These are phyloP conservation scores for Pseudogymnoascus sp. DNA, from an alignment of 2,329 filamentous ascomycete species.

Conservation along the genomic window DNA sequence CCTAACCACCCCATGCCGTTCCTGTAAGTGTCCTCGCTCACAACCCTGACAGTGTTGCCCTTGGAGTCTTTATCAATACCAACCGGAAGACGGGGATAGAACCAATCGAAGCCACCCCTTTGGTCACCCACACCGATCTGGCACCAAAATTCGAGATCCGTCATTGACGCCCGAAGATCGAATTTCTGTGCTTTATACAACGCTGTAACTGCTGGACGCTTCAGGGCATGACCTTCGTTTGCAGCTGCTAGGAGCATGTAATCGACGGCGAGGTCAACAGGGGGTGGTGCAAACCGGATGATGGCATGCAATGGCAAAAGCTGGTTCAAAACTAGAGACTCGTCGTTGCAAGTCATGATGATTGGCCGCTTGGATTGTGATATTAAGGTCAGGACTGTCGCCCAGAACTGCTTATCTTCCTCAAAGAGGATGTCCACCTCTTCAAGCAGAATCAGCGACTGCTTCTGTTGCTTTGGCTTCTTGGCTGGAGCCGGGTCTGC, in stretches of 20 bases:
- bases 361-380: slow-evolving; percentile 81
- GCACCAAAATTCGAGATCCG: slow-evolving; percentile 91
- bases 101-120: slow-evolving; percentile 87
- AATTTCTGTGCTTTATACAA: slow-evolving; percentile 62
- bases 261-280: slow-evolving; percentile 63
- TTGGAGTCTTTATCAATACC: slow-evolving; percentile 61
- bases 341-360: slow-evolving; percentile 91
- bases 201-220: slow-evolving; percentile 55
- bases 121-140: slow-evolving; percentile 88
- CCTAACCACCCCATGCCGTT: slow-evolving; percentile 70
- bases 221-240: slow-evolving; percentile 77
- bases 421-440: slow-evolving; percentile 92
- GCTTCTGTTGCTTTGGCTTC: slow-evolving; percentile 55
- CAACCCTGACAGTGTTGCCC: slow-evolving; percentile 63
- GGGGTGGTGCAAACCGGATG: slow-evolving; percentile 63
- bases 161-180: slow-evolving; percentile 75
- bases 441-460: slow-evolving; percentile 88
- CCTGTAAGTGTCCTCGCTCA: slow-evolving; percentile 73
- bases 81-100: slow-evolving; percentile 67
- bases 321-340: slow-evolving; percentile 68
- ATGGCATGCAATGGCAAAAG: slow-evolving; percentile 77
- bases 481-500: slow-evolving; percentile 13
- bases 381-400: slow-evolving; percentile 69
- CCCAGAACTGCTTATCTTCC: slow-evolving; percentile 94
- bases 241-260: slow-evolving; percentile 76